These are phyloP conservation scores for Gamarada debralockiae DNA, from an alignment of 495 filamentous ascomycete species.

Conservation along the genomic window DNA sequence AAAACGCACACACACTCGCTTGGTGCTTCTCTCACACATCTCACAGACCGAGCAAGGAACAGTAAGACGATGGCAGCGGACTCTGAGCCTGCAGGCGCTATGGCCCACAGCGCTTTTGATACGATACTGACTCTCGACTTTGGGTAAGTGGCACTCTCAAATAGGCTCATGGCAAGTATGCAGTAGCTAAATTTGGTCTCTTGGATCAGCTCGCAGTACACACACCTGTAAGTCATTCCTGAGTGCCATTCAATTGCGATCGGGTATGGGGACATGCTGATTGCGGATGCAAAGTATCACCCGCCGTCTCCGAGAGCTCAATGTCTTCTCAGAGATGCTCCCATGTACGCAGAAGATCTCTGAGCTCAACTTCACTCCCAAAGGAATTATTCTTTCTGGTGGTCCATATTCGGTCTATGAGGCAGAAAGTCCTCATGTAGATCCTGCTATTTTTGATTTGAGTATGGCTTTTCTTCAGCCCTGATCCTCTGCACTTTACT, in stretches of 20 bases:
- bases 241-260: slow-evolving; percentile 6
- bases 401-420: slow-evolving; percentile 75
- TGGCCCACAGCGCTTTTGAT: slow-evolving; percentile 16
- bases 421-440: slow-evolving; percentile 65
- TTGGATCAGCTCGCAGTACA: slow-evolving; percentile 49
- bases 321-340: slow-evolving; percentile 87
- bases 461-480: slow-evolving; percentile 66
- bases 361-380: slow-evolving; percentile 77
- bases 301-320: slow-evolving; percentile 70
- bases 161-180: slow-evolving; percentile 7
- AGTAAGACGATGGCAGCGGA: slow-evolving; percentile 9
- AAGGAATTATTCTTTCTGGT: slow-evolving; percentile 75
- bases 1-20: slow-evolving; percentile 3
- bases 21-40: slow-evolving; percentile 3
- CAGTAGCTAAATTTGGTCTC: slow-evolving; percentile 15
- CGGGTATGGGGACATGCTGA: slow-evolving; percentile 6
- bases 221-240: slow-evolving; percentile 59
- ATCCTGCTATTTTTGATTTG: slow-evolving; percentile 74
- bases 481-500: slow-evolving; percentile 52
- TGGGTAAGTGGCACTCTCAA: slow-evolving; percentile 11
- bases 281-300: slow-evolving; percentile 43
- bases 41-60: slow-evolving; percentile 5
- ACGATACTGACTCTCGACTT: slow-evolving; percentile 22
- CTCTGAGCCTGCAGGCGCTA: slow-evolving; percentile 14
- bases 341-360: slow-evolving; percentile 83